Conservation (phyloP, 2,329 filamentous ascomycete species). For the Pyrenochaeta sp. region DNA sequence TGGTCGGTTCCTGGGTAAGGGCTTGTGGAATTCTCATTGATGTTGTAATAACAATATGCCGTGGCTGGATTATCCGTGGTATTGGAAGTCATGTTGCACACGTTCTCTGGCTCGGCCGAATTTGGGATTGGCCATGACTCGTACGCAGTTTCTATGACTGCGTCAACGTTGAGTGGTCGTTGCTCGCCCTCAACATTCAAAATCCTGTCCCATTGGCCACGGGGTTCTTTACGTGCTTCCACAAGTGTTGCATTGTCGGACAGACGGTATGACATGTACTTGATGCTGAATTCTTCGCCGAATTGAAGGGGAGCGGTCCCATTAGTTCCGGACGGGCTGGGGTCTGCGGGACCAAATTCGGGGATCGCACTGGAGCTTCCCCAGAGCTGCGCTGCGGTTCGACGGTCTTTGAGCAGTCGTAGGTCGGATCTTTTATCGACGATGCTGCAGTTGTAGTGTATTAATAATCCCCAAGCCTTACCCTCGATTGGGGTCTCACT, state of each 20-base stretch:
- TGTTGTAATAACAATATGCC: slow-evolving; percentile 2
- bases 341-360: too few species aligned
- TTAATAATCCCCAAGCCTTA: slow-evolving; percentile 5
- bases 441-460: slow-evolving; percentile 12
- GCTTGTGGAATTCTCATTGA: neutral
- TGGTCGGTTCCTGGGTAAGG: slow-evolving; percentile 4
- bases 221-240: too few species aligned
- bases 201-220: neutral
- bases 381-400: too few species aligned
- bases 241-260: too few species aligned
- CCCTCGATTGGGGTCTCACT: slow-evolving; percentile 9
- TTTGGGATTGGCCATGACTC: slow-evolving; percentile 2
- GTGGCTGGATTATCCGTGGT: neutral
- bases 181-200: neutral
- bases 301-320: too few species aligned
- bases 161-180: neutral
- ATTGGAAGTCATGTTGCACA: neutral
- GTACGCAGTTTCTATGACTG: slow-evolving; percentile 2
- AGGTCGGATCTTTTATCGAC: slow-evolving; percentile 2
- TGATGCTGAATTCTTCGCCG: too few species aligned
- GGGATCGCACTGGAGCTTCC: too few species aligned
- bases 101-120: neutral
- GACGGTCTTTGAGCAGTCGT: slow-evolving; percentile 1
- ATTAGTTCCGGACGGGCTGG: too few species aligned
- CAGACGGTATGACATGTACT: too few species aligned